Evolutionary conservation across 2,329 filamentous ascomycete species (phyloP), one percentile per base, ranked within the genome.

Genomic region (Amauroascus niger): DNA sequence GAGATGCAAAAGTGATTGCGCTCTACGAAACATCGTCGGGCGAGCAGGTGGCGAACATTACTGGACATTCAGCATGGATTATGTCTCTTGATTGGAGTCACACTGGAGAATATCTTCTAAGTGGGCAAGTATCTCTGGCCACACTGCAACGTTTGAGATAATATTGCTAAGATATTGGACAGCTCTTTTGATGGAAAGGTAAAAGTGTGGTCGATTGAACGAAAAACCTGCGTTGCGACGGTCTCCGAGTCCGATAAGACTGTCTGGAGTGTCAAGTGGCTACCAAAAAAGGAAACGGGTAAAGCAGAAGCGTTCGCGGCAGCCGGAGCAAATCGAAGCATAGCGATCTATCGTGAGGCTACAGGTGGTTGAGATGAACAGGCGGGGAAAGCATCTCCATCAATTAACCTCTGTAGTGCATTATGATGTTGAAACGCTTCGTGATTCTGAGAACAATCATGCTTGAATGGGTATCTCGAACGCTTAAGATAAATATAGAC

Each of bases 131-230:
- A n/a, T 13, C 18, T 13, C 22, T 28, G 18, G n/a, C 16, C 6
- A 28, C 14, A 32, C 37, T 16, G 39, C n/a, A 40, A 14, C 11
- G 20, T 28, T 4, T n/a, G 9, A 48, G 40, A 11, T 6, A 43
- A 26, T 24, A n/a, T 26, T 7, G 13, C 30, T 47, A 37, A 37
- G 45, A 47, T 13, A 16, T 1, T 24, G 1, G 5, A 8, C 18
- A 81, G 79, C 46, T 83, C 86, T 1, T 88, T 94, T 68, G 90
- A 97, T 65, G 91, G 93, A 35, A 96, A 95, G 69, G 88, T 87
- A 57, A 96, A 95, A 71, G 87, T 97, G 28, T 98, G 93, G 93
- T 91, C 88, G 28, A 80, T 96, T 55, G 89, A 95, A 63, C 80
- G 83, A 32, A 80, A 82, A 54, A 77, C 78, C 3, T 97, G 93